Percentiles rank a stretch among this genome's conserved stretches.
phyloP scores from a whole-genome alignment of 345 rosid genomes.

The sweet orange (Citrus sinensis) region DNA sequence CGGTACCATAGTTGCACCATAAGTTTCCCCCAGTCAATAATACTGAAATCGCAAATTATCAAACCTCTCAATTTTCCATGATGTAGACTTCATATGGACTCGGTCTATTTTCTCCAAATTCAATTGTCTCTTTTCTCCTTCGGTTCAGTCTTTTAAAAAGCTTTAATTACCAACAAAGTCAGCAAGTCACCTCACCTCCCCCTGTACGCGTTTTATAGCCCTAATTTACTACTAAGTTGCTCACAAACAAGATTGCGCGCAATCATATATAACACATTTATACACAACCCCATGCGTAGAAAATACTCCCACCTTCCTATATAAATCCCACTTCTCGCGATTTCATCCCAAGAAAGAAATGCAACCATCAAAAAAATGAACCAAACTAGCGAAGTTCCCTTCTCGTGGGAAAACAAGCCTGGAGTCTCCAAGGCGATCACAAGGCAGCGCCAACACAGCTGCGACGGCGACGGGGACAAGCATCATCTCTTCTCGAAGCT shows the following conservation, averaged over 20 bases:
- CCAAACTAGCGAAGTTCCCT: neutral
- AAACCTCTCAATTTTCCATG: neutral
- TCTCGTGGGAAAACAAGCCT: constrained; percentile 22
- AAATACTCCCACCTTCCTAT: neutral
- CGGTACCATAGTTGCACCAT: too few species aligned
- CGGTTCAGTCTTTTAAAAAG: neutral
- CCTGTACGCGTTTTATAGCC: neutral
- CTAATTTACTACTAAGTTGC: neutral
- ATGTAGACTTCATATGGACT: neutral
- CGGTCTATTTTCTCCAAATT: neutral
- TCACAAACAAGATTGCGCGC: neutral
- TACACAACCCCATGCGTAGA: neutral
- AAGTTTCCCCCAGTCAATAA: neutral
- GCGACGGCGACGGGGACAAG: neutral
- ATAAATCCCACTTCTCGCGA: neutral
- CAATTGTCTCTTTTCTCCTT: neutral
- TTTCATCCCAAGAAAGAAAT: neutral
- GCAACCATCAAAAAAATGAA: neutral
- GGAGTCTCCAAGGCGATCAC: constrained; percentile 14
- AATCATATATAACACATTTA: too few species aligned
- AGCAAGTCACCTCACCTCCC: neutral
- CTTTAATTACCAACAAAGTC: too few species aligned
- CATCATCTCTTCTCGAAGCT: neutral
- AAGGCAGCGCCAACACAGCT: neutral
- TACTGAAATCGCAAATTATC: neutral